A percentile compares a stretch with the other conserved stretches of the same genome.
Conservation (phyloP, 106 monocot genomes). For the Dendrobium nobile region DNA sequence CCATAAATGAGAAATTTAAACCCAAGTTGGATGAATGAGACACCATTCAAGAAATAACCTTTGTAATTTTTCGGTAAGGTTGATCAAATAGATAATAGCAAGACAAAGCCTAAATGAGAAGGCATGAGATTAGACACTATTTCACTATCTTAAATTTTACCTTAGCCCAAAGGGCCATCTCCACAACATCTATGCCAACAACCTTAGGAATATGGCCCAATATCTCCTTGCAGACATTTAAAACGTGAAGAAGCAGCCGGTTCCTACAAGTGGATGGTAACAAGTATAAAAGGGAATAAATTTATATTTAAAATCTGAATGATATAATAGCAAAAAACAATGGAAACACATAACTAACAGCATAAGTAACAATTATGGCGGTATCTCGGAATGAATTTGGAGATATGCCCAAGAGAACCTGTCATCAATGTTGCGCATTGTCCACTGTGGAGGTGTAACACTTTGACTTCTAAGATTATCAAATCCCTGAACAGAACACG, state of each 20-base stretch:
- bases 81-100: background rate
- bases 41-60: background rate
- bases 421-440: slow-evolving; percentile 93
- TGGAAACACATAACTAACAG: background rate
- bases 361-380: background rate
- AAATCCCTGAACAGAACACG: slow-evolving; percentile 60
- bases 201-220: slow-evolving; percentile 77
- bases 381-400: background rate
- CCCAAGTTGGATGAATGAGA: background rate
- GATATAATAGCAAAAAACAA: background rate
- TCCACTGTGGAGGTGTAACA: slow-evolving; percentile 96
- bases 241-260: slow-evolving; percentile 65
- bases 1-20: background rate
- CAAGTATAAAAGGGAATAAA: background rate
- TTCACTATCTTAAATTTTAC: slow-evolving; percentile 21
- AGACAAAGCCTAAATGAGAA: background rate
- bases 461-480: slow-evolving; percentile 95
- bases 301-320: background rate
- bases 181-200: slow-evolving; percentile 96
- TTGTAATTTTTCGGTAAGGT: background rate
- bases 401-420: slow-evolving; percentile 36
- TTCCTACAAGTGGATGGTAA: slow-evolving; percentile 46
- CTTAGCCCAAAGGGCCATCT: slow-evolving; percentile 99
- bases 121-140: background rate
- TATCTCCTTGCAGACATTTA: slow-evolving; percentile 92